Percentiles rank a stretch among this genome's conserved stretches.
These are phyloP conservation scores for Helotiales sp. DNA, from an alignment of 2,329 filamentous ascomycete genomes.

Conservation along the genomic window DNA sequence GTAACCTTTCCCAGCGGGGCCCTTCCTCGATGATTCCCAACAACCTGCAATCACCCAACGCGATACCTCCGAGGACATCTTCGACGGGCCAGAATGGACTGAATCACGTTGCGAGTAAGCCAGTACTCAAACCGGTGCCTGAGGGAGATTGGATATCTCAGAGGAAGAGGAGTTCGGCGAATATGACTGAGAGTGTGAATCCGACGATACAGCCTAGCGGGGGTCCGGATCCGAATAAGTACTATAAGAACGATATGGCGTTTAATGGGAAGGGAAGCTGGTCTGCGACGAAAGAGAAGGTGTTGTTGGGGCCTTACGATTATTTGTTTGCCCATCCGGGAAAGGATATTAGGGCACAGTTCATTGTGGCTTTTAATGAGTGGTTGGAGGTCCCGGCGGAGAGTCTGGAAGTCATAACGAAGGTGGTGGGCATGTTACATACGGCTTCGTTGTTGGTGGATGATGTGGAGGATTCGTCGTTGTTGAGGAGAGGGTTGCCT, in stretches of 20 bases:
- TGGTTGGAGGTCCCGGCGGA: slow-evolving; percentile 74
- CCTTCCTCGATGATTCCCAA: slow-evolving; percentile 26
- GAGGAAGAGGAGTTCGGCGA: slow-evolving; percentile 32
- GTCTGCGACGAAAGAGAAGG: slow-evolving; percentile 73
- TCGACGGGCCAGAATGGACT: slow-evolving; percentile 53
- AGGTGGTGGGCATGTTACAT: slow-evolving; percentile 82
- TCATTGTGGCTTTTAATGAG: slow-evolving; percentile 78
- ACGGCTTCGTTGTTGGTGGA: slow-evolving; percentile 82
- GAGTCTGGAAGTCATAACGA: slow-evolving; percentile 72
- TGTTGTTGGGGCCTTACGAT: slow-evolving; percentile 76
- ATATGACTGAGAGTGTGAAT: slow-evolving; percentile 20
- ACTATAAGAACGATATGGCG: slow-evolving; percentile 31
- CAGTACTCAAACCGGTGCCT: slow-evolving; percentile 53
- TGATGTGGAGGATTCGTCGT: slow-evolving; percentile 82
- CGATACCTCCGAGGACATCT: slow-evolving; percentile 73
- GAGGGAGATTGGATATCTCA: slow-evolving; percentile 63
- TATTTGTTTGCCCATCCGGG: slow-evolving; percentile 78
- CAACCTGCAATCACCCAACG: slow-evolving; percentile 53
- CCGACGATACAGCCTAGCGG: slow-evolving; percentile 25
- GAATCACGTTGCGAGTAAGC: slow-evolving; percentile 27
- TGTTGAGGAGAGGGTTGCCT: slow-evolving; percentile 74
- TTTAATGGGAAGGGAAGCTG: slow-evolving; percentile 46
- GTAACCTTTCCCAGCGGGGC: slow-evolving; percentile 17
- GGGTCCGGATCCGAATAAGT: slow-evolving; percentile 28
- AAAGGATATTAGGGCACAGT: slow-evolving; percentile 79